A percentile compares a stretch with the other conserved stretches of the same genome.
These are phyloP conservation scores for Salix udensis DNA, from an alignment of 345 rosid genomes.

Conservation along the genomic window DNA sequence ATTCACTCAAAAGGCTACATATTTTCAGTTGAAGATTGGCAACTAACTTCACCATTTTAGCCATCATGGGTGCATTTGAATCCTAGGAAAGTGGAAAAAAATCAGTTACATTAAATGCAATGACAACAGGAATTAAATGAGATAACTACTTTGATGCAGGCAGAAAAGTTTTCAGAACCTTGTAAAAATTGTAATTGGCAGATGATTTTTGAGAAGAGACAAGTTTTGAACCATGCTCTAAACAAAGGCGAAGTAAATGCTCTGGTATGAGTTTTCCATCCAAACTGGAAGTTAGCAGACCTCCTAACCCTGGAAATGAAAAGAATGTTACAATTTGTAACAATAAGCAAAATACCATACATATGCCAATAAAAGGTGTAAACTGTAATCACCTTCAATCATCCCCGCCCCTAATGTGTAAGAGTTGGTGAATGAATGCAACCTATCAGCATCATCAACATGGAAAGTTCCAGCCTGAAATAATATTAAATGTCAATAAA, in stretches of 20 bases:
- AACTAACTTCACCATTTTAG: conserved; percentile 71
- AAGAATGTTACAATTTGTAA: not conserved
- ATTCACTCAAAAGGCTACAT: conserved; percentile 49
- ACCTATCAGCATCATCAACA: conserved; percentile 49
- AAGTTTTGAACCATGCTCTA: conserved; percentile 49
- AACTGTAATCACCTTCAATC: conserved; percentile 53
- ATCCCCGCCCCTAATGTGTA: conserved; percentile 67
- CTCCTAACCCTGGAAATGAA: conserved; percentile 55
- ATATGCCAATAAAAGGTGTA: not conserved
- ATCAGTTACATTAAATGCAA: conserved; percentile 2
- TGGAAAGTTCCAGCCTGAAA: conserved; percentile 59
- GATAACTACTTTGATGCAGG: not conserved
- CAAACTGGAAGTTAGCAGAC: conserved; percentile 50
- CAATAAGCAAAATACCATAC: not conserved
- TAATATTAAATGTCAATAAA: conserved; percentile 11
- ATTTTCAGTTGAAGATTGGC: conserved; percentile 40
- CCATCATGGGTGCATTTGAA: conserved; percentile 62
- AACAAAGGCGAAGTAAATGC: conserved; percentile 69
- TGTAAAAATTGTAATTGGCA: conserved; percentile 70
- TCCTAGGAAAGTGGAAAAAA: conserved; percentile 42
- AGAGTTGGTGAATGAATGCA: conserved; percentile 59
- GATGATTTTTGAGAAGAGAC: conserved; percentile 36
- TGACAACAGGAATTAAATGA: conserved; percentile 1
- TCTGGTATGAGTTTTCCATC: conserved; percentile 81
- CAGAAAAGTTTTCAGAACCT: conserved; percentile 43